Base-by-base conservation (phyloP, 192 early-diverging fungal species). In the Backusella tuberculispora region DNA sequence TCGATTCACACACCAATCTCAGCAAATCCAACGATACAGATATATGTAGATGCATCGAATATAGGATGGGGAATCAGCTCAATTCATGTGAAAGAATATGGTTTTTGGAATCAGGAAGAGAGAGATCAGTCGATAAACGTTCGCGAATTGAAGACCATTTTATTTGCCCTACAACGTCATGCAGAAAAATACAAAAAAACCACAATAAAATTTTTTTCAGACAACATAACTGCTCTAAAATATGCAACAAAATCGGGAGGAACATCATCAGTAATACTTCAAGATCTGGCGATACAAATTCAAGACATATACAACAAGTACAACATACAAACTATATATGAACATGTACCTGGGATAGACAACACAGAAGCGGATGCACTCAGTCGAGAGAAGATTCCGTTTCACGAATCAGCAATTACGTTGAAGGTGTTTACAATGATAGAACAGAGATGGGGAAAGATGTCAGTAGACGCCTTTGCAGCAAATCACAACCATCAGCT, bases 301-400 rank as follows among this genome's bases (percentile, higher is more conserved):
- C 71, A 72, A 6, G 50, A 72, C 6, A 14, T 63, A 26, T 72
- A 4, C 38, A 53, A 41, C 29, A 43, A 17, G 7, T 45, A 38
- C 26, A 8, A 63, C 1, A 15, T 63, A 43, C 44, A 9, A 8
- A 29, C 48, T 24, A 8, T 34, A n/a, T 70, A 26, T 48, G n/a
- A 43, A 17, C 69, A 70, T 15, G 48, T 70, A 34, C 46, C 47
- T 14, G 46, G 69, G 15, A 46, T 34, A 46, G 24, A 50, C 2
- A 70, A 70, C 17, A 34, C 34, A 70, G 17, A 50, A 19, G 69
- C 69, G 21, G 69, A 70, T 29, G 6, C 47, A 37, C 69, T 70
- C 12, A 26, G n/a, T 13, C 44, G 63, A 26, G 7, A 10, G 10
- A 64, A 64, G 29, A 68, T n/a, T 7, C 71, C 46, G 34, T 7